These are phyloP conservation scores for Nakazawaea holstii DNA, from an alignment of 805 yeast genomes.

Conservation along the genomic window DNA sequence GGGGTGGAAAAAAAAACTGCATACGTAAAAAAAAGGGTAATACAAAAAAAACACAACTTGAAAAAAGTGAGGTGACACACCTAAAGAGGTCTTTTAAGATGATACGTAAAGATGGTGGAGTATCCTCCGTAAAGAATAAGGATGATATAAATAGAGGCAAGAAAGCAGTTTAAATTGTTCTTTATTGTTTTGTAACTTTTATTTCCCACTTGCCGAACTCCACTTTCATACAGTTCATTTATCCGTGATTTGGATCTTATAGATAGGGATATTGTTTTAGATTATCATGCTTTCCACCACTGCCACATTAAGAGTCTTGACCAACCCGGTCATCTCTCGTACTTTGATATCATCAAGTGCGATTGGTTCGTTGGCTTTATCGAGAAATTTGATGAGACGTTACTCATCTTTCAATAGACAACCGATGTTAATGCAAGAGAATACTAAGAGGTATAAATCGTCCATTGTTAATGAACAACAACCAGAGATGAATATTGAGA, in stretches of 20 bases:
- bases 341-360: not conserved
- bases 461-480: not conserved
- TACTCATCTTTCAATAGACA: not conserved
- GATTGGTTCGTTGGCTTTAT: not conserved
- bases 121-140: not conserved
- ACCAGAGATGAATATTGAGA: slow-evolving; percentile 8
- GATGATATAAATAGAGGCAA: not conserved
- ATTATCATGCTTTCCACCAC: not conserved
- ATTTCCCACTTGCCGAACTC: not conserved
- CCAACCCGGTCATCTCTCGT: not conserved
- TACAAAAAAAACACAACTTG: not conserved
- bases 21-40: not conserved
- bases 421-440: not conserved
- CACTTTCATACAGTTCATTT: not conserved
- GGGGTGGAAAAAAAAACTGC: no score
- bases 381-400: not conserved
- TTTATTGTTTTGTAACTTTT: not conserved
- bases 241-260: no score
- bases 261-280: not conserved
- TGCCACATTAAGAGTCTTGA: not conserved
- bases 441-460: not conserved
- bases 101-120: no score
- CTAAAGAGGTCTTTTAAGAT: not conserved
- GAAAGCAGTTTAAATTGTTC: not conserved
- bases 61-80: slow-evolving; percentile 4